phyloP scores from a whole-genome alignment of 1,139 yeast genomes.

The Hyphopichia burtonii region DNA sequence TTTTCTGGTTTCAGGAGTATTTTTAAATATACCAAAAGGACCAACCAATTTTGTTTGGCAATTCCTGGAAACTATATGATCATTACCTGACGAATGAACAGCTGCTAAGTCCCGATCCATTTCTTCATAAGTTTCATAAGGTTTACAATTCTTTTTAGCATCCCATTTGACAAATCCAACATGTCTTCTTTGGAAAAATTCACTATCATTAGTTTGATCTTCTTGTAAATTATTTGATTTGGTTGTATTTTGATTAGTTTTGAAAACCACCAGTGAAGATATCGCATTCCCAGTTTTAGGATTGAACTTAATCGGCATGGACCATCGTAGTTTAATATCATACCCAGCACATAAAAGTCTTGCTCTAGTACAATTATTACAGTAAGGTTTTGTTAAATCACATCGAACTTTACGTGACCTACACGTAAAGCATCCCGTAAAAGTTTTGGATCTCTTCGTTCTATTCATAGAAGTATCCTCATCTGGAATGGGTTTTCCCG shows the following conservation, averaged over 20 bases:
- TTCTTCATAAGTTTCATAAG: conserved; percentile 73
- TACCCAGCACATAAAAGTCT: conserved; percentile 78
- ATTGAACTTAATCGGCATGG: conserved; percentile 51
- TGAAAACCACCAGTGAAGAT: conserved; percentile 27
- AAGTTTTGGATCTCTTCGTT: conserved; percentile 37
- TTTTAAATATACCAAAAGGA: conserved; percentile 77
- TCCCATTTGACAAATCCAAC: conserved; percentile 76
- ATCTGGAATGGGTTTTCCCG: not conserved
- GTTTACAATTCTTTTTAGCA: conserved; percentile 29
- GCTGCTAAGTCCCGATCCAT: conserved; percentile 72
- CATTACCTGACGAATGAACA: conserved; percentile 54
- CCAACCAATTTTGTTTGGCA: conserved; percentile 63
- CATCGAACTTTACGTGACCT: conserved; percentile 49
- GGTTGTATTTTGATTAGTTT: conserved; percentile 8
- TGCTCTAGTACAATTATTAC: conserved; percentile 42
- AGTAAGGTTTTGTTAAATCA: conserved; percentile 43
- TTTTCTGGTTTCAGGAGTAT: not conserved
- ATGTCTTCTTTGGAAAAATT: conserved; percentile 64
- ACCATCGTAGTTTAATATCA: conserved; percentile 79
- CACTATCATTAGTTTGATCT: conserved; percentile 30
- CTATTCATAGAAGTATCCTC: conserved; percentile 1
- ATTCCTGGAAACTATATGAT: conserved; percentile 28
- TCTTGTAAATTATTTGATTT: conserved; percentile 11
- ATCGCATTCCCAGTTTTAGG: conserved; percentile 26
- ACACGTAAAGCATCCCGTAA: conserved; percentile 54